Percentiles rank a stretch among this genome's conserved stretches.
phyloP scores from a whole-genome alignment of 1,139 yeast species.

The Suhomyces yuchorum region DNA sequence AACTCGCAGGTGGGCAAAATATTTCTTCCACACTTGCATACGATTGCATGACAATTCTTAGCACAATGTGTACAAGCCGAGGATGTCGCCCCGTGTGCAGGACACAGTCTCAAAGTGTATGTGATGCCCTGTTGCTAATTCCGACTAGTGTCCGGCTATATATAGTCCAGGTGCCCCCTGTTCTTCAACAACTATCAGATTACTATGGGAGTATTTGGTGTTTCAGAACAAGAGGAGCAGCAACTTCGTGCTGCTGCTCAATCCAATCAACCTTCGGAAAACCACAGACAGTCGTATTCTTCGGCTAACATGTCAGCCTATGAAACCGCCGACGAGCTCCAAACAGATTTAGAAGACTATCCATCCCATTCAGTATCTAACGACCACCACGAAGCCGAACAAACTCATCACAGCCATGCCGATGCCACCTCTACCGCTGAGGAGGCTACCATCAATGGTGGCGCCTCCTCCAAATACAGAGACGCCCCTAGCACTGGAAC shows the following conservation, averaged over 20 bases:
- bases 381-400: background rate
- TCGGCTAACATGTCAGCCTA: constrained; percentile 28
- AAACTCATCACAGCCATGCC: background rate
- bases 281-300: constrained; percentile 11
- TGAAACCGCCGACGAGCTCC: constrained; percentile 39
- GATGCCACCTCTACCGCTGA: background rate
- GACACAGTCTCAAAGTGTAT: no score
- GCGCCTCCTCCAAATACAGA: constrained; percentile 1
- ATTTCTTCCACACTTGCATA: background rate
- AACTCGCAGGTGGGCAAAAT: background rate
- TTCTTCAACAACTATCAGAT: background rate
- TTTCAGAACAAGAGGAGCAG: constrained; percentile 40
- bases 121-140: background rate
- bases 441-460: constrained; percentile 9
- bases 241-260: constrained; percentile 39
- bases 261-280: constrained; percentile 7
- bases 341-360: constrained; percentile 11
- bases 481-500: constrained; percentile 3
- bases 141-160: background rate
- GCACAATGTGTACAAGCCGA: background rate
- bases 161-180: background rate
- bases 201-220: constrained; percentile 28
- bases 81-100: background rate
- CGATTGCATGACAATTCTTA: background rate
- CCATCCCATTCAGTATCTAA: background rate